Evolutionary conservation across 1,139 yeast genomes (phyloP).

Genomic region (Wickerhamiella infanticola): DNA sequence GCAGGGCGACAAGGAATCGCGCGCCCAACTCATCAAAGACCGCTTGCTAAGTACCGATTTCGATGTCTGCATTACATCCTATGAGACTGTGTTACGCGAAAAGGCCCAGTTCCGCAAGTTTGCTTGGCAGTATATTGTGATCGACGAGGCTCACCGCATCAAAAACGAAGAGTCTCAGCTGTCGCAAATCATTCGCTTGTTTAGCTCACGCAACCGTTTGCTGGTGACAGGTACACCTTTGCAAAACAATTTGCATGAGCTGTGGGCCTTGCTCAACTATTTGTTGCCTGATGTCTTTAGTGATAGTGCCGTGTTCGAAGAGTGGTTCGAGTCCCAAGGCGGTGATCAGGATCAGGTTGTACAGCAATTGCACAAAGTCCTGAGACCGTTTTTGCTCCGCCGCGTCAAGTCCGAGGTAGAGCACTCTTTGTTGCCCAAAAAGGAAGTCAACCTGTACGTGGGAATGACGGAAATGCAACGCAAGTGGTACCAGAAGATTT

Average conservation of each 20-base stretch:
- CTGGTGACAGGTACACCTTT: slow-evolving; percentile 92
- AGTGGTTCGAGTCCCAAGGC: slow-evolving; percentile 53
- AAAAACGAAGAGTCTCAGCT: slow-evolving; percentile 86
- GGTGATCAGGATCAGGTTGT: slow-evolving; percentile 53
- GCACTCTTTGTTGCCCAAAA: slow-evolving; percentile 75
- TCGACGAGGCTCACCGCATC: slow-evolving; percentile 94
- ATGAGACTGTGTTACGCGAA: slow-evolving; percentile 85
- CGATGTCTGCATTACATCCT: slow-evolving; percentile 84
- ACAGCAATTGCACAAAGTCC: slow-evolving; percentile 75
- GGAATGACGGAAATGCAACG: slow-evolving; percentile 95
- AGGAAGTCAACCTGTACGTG: slow-evolving; percentile 75
- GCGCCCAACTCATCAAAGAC: slow-evolving; percentile 44
- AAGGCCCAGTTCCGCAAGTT: slow-evolving; percentile 67
- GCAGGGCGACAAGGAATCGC: slow-evolving; percentile 73
- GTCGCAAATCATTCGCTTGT: slow-evolving; percentile 78
- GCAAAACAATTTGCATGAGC: slow-evolving; percentile 85
- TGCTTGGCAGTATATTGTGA: slow-evolving; percentile 85
- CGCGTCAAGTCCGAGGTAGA: slow-evolving; percentile 91
- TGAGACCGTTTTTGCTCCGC: slow-evolving; percentile 75
- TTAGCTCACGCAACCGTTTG: slow-evolving; percentile 70
- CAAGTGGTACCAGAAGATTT: slow-evolving; percentile 73
- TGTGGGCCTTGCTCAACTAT: slow-evolving; percentile 89
- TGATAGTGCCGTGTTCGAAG: slow-evolving; percentile 81
- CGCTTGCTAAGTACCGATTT: slow-evolving; percentile 57
- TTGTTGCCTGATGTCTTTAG: slow-evolving; percentile 92